Conservation (phyloP, 805 yeast genomes). For the Sungouiella thailandica region DNA sequence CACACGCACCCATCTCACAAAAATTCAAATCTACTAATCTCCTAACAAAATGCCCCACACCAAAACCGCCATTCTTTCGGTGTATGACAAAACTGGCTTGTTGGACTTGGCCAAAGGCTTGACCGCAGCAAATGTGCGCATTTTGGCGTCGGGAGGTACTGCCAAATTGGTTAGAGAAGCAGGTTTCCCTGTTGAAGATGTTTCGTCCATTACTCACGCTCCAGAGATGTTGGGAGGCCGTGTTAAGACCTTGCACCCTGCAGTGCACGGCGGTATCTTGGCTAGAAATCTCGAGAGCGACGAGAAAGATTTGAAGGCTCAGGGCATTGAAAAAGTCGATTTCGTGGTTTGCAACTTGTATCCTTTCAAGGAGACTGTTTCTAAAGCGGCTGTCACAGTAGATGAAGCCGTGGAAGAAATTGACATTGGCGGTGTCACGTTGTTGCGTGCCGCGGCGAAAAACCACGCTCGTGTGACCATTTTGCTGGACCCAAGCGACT, state of each 20-base stretch:
- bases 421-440: slow-evolving; percentile 95
- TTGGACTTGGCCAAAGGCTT: slow-evolving; percentile 95
- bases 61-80: slow-evolving; percentile 93
- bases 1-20: too few species aligned
- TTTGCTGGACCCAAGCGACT: slow-evolving; percentile 90
- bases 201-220: slow-evolving; percentile 91
- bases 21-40: too few species aligned
- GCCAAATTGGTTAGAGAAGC: slow-evolving; percentile 93
- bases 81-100: slow-evolving; percentile 95
- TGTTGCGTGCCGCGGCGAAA: slow-evolving; percentile 97
- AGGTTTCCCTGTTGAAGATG: slow-evolving; percentile 97
- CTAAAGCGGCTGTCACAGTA: slow-evolving; percentile 91
- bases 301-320: slow-evolving; percentile 80
- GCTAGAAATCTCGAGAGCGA: slow-evolving; percentile 92
- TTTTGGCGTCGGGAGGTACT: slow-evolving; percentile 97
- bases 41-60: slow-evolving; percentile 37
- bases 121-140: slow-evolving; percentile 79
- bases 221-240: slow-evolving; percentile 99
- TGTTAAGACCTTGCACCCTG: slow-evolving; percentile 97
- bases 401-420: slow-evolving; percentile 98
- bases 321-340: slow-evolving; percentile 93
- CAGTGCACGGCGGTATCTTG: slow-evolving; percentile 96
- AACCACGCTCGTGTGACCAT: slow-evolving; percentile 96
- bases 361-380: slow-evolving; percentile 96
- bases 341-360: slow-evolving; percentile 95